phyloP scores from a whole-genome alignment of 2,329 filamentous ascomycete species.

The Fusarium piperis region DNA sequence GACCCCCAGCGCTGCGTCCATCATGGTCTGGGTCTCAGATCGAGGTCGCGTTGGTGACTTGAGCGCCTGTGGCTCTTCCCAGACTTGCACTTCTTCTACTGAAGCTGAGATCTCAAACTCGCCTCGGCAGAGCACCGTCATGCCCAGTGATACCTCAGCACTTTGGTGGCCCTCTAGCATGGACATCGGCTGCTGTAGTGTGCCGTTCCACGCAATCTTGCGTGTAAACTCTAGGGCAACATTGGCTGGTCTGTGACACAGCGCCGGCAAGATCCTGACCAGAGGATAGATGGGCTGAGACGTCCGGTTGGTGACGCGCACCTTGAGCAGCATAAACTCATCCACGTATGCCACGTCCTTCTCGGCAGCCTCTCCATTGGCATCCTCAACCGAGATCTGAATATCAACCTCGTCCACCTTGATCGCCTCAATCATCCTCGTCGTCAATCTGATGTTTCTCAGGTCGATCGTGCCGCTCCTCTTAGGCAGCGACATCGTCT shows the following conservation, averaged over 20 bases:
- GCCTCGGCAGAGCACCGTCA: conserved; percentile 80
- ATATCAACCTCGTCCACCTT: conserved; percentile 82
- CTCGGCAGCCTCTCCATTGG: conserved; percentile 33
- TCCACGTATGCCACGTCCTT: conserved; percentile 49
- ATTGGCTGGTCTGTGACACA: conserved; percentile 76
- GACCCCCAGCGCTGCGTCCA: conserved; percentile 67
- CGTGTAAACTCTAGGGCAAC: conserved; percentile 83
- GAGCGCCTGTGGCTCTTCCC: conserved; percentile 47
- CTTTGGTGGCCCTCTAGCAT: conserved; percentile 66
- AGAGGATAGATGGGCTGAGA: conserved; percentile 73
- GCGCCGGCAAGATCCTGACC: conserved; percentile 78
- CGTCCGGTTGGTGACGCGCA: conserved; percentile 81
- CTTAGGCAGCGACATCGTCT: conserved; percentile 58
- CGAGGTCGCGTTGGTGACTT: conserved; percentile 49
- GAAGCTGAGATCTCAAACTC: conserved; percentile 84
- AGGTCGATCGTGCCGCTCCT: conserved; percentile 78
- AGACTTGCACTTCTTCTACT: conserved; percentile 80
- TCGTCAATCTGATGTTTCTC: conserved; percentile 75
- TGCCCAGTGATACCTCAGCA: conserved; percentile 71
- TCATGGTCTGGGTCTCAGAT: conserved; percentile 65
- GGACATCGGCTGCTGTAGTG: conserved; percentile 78
- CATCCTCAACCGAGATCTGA: conserved; percentile 63
- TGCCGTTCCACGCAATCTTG: conserved; percentile 86
- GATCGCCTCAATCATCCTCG: conserved; percentile 84
- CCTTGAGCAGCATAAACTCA: conserved; percentile 73